A percentile compares a stretch with the other conserved stretches of the same genome.
These are phyloP conservation scores for Penicillium aurantiogriseum DNA, from an alignment of 2,329 filamentous ascomycete species.

Conservation along the genomic window DNA sequence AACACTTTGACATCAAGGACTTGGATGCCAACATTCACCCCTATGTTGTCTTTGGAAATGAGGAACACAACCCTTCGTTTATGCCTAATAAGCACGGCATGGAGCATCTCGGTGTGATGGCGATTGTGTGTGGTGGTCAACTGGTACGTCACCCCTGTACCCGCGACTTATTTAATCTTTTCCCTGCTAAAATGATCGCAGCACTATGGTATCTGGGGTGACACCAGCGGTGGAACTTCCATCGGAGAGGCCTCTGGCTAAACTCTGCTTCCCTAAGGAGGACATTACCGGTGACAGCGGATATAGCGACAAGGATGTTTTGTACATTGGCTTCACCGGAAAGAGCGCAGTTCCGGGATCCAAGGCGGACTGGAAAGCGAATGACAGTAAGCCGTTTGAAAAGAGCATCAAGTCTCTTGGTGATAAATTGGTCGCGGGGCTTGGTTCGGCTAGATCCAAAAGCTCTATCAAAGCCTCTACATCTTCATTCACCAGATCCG, in stretches of 20 bases:
- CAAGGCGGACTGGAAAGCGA: constrained; percentile 56
- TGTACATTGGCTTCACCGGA: constrained; percentile 63
- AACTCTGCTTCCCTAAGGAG: constrained; percentile 55
- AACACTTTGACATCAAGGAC: constrained; percentile 41
- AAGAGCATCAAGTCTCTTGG: constrained; percentile 53
- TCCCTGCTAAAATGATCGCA: not conserved
- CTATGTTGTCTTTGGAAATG: constrained; percentile 57
- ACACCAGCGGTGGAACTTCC: constrained; percentile 58
- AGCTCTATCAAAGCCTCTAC: no score
- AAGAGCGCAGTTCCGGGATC: constrained; percentile 56
- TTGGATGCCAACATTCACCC: constrained; percentile 54
- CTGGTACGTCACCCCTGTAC: constrained; percentile 40
- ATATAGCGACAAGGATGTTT: constrained; percentile 57
- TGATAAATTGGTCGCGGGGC: constrained; percentile 49
- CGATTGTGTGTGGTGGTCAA: constrained; percentile 53
- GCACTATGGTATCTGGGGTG: constrained; percentile 60
- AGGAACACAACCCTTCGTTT: constrained; percentile 31
- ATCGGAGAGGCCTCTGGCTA: constrained; percentile 58
- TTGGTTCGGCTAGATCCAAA: not conserved
- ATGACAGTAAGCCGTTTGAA: constrained; percentile 33
- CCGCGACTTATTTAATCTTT: constrained; percentile 28
- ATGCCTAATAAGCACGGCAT: constrained; percentile 46
- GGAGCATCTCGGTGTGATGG: constrained; percentile 55
- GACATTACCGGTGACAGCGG: constrained; percentile 56
- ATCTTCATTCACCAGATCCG: not conserved